phyloP scores from a whole-genome alignment of 148 eudicot genomes.

The Tetragonia tetragonoides region DNA sequence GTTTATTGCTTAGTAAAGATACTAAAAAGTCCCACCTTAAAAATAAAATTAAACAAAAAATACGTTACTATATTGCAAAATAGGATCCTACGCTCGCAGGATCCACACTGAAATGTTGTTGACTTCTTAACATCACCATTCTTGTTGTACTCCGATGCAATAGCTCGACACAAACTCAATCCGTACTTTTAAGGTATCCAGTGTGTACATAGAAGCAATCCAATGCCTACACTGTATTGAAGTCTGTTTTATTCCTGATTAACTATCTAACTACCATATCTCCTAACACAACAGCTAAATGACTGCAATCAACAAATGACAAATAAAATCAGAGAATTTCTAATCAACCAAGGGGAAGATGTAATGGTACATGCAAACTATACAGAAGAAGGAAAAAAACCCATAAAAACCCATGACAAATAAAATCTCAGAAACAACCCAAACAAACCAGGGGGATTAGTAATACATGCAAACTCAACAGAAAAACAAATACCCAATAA shows the following conservation, averaged over 20 bases:
- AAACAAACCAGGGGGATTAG: too few relatives aligned
- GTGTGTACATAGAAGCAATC: background rate
- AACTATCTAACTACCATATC: background rate
- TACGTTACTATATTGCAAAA: background rate
- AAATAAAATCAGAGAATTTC: background rate
- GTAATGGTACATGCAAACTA: too few relatives aligned
- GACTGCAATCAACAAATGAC: background rate
- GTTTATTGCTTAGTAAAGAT: too few relatives aligned
- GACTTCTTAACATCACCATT: background rate
- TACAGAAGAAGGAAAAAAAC: background rate
- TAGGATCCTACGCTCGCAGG: background rate
- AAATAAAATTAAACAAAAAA: too few relatives aligned
- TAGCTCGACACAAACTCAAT: background rate
- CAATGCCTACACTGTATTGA: background rate
- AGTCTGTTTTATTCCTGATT: background rate
- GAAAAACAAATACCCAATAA: background rate
- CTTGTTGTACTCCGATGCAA: background rate
- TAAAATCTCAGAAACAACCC: background rate
- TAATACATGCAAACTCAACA: background rate
- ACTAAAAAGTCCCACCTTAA: too few relatives aligned
- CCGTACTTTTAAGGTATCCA: background rate
- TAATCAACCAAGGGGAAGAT: too few relatives aligned
- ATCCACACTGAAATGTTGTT: background rate
- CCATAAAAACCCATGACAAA: background rate
- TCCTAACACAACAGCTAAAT: background rate